phyloP scores from a whole-genome alignment of 805 yeast genomes.

The Kodamaea leandrae region DNA sequence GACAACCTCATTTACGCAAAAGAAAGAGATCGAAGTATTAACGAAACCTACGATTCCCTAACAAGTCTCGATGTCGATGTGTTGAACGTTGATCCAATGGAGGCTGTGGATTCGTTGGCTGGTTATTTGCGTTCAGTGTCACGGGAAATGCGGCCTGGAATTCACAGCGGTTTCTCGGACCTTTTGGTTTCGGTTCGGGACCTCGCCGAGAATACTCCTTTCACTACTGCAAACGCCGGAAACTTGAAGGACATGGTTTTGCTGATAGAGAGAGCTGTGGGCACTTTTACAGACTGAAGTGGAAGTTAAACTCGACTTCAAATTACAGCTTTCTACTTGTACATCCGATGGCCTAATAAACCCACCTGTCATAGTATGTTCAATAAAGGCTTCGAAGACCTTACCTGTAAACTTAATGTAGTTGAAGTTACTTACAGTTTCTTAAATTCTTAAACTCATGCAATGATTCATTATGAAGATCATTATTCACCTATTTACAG shows the following conservation, averaged over 20 bases:
- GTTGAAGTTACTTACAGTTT: no score
- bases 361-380: no score
- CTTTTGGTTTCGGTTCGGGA: constrained; percentile 15
- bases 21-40: constrained; percentile 13
- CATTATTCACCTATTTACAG: constrained; percentile 4
- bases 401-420: no score
- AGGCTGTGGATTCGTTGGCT: constrained; percentile 15
- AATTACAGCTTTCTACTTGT: no score
- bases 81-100: constrained; percentile 13
- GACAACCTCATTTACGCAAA: constrained; percentile 2
- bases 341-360: no score
- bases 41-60: constrained; percentile 17
- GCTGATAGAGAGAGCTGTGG: constrained; percentile 18
- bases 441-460: no score
- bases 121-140: constrained; percentile 16
- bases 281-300: constrained; percentile 12
- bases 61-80: constrained; percentile 11
- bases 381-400: no score
- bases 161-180: constrained; percentile 14
- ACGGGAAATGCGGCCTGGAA: constrained; percentile 10
- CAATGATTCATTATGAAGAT: no score
- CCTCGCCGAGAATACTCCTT: constrained; percentile 15
- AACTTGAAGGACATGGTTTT: constrained; percentile 18
- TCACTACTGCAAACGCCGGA: constrained; percentile 12
- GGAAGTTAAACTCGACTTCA: no score